Evolutionary conservation across 306 rosid genomes (phyloP).

Genomic region (Prunus padus): DNA sequence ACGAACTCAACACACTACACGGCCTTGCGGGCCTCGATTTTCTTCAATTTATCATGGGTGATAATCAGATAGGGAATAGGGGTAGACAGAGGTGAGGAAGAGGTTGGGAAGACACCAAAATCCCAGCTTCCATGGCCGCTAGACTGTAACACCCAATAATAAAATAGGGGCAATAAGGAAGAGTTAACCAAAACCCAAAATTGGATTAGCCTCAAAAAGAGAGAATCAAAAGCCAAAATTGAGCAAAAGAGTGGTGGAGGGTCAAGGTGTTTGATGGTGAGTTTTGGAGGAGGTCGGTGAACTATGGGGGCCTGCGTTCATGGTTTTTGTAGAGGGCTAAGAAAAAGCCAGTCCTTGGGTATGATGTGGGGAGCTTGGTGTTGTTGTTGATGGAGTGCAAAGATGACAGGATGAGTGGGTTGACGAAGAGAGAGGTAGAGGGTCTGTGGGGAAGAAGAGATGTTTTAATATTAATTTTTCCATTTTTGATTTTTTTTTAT

Average conservation of each 20-base stretch:
- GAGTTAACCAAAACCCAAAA: constrained; percentile 38
- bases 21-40: constrained; percentile 85
- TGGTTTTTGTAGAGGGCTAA: constrained; percentile 37
- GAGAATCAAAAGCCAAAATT: neutral
- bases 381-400: no score
- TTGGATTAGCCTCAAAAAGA: neutral
- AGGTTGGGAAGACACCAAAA: constrained; percentile 38
- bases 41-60: constrained; percentile 80
- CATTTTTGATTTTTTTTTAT: no score
- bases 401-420: no score
- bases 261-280: constrained; percentile 54
- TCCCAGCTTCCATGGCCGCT: constrained; percentile 57
- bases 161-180: constrained; percentile 55
- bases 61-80: constrained; percentile 38
- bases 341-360: constrained; percentile 51
- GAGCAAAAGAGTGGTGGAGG: neutral
- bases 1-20: constrained; percentile 77
- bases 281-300: constrained; percentile 47
- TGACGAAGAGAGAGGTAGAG: no score
- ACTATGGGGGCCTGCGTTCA: constrained; percentile 47
- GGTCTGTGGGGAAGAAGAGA: no score
- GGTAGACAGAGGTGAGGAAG: constrained; percentile 28
- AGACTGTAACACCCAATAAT: constrained; percentile 47
- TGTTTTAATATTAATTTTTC: no score
- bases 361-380: constrained; percentile 46